Conservation (phyloP, 495 filamentous ascomycete genomes). For the Annulohypoxylon nitens region DNA sequence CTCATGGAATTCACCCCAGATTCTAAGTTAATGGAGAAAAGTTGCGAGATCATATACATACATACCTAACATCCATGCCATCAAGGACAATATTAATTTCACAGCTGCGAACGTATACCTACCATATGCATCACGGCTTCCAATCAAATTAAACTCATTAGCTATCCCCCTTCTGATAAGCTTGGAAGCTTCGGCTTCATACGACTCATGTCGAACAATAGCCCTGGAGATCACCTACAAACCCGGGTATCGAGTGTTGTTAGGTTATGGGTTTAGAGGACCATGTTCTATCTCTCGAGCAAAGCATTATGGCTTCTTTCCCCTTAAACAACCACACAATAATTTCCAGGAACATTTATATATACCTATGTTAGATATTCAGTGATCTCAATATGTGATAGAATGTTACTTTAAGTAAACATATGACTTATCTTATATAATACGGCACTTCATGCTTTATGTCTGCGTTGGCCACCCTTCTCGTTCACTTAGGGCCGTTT, state of each 20-base stretch:
- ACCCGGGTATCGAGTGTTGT: too few relatives aligned
- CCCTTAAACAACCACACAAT: too few relatives aligned
- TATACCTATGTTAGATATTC: too few relatives aligned
- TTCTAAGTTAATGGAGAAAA: not conserved
- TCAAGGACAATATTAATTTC: not conserved
- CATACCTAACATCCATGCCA: not conserved
- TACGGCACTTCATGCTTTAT: constrained; percentile 12
- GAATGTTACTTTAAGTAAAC: not conserved
- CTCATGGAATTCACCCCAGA: not conserved
- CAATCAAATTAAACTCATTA: not conserved
- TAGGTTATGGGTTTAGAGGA: too few relatives aligned
- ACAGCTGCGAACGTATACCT: not conserved
- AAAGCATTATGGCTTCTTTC: too few relatives aligned
- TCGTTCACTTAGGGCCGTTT: constrained; percentile 10
- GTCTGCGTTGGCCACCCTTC: not conserved
- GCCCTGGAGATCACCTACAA: too few relatives aligned
- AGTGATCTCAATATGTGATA: not conserved
- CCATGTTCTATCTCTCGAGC: too few relatives aligned
- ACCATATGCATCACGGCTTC: not conserved
- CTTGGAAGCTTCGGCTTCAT: not conserved
- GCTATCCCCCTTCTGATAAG: not conserved
- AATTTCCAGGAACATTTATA: too few relatives aligned
- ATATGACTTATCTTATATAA: constrained; percentile 16
- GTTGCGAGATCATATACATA: not conserved
- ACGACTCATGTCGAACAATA: not conserved